These are phyloP conservation scores for Macrolepiota dolichaula DNA, from an alignment of 768 basidiomycete genomes.

Conservation along the genomic window DNA sequence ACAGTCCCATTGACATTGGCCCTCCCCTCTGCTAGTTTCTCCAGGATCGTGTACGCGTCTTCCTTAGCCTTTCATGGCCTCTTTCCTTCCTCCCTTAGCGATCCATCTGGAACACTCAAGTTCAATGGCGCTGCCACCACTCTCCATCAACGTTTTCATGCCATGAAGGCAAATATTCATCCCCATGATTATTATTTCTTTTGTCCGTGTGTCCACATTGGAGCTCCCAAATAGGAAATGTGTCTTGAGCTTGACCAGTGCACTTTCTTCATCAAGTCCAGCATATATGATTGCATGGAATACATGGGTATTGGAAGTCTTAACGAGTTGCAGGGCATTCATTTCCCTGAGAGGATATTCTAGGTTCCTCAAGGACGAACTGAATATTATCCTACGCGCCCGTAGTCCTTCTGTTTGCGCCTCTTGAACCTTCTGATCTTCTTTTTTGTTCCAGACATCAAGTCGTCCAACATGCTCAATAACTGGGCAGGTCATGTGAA, in stretches of 20 bases:
- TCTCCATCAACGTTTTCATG: too few species aligned
- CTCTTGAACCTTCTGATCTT: neutral
- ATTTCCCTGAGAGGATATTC: constrained; percentile 82
- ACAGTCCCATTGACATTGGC: constrained; percentile 35
- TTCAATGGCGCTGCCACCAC: too few species aligned
- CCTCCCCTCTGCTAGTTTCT: constrained; percentile 89
- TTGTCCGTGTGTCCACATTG: too few species aligned
- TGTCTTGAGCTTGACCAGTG: too few species aligned
- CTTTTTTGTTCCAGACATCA: constrained; percentile 64
- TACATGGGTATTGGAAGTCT: constrained; percentile 98
- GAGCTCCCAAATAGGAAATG: too few species aligned
- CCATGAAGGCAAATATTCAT: too few species aligned
- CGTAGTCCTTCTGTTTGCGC: constrained; percentile 3
- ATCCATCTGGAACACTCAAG: too few species aligned
- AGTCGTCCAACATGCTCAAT: constrained; percentile 88
- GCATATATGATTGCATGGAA: constrained; percentile 99
- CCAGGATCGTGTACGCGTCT: constrained; percentile 82
- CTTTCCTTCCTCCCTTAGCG: constrained; percentile 42
- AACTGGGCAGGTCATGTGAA: constrained; percentile 89
- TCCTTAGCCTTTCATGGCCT: constrained; percentile 3
- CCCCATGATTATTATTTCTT: too few species aligned
- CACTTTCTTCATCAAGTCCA: constrained; percentile 99
- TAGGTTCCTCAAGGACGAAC: constrained; percentile 91
- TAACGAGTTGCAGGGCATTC: constrained; percentile 67
- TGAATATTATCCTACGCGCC: constrained; percentile 74